A percentile compares a stretch with the other conserved stretches of the same genome.
Conservation (phyloP, 768 basidiomycete genomes). For the Pisolithus microcarpus region DNA sequence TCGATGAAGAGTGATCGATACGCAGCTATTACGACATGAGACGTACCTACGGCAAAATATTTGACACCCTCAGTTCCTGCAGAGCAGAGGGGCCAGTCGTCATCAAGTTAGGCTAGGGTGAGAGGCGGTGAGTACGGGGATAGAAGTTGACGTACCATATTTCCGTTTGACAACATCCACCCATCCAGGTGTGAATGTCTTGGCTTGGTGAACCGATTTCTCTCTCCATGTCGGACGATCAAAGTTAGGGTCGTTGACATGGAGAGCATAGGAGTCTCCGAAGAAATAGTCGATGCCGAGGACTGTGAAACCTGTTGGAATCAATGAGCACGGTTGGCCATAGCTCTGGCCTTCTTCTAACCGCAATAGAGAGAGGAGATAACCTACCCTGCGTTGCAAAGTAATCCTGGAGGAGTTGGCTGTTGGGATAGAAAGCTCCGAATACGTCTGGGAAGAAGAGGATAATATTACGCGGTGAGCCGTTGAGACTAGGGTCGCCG, state of each 20-base stretch:
- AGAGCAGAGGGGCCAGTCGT: not conserved
- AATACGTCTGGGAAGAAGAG: conserved; percentile 55
- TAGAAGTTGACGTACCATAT: conserved; percentile 32
- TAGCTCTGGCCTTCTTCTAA: no score
- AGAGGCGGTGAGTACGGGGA: no score
- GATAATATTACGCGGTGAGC: conserved; percentile 38
- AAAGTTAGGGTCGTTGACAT: conserved; percentile 31
- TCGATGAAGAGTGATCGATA: not conserved
- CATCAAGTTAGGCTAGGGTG: not conserved
- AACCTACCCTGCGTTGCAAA: conserved; percentile 50
- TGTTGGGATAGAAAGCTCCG: conserved; percentile 53
- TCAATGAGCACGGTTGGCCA: not conserved
- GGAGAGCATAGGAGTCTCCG: conserved; percentile 43
- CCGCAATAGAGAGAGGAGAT: no score
- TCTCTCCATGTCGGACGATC: conserved; percentile 38
- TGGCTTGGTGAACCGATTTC: conserved; percentile 30
- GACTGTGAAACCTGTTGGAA: conserved; percentile 45
- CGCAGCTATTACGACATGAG: not conserved
- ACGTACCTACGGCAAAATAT: conserved; percentile 41
- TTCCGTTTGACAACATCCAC: conserved; percentile 40
- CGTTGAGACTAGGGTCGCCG: not conserved
- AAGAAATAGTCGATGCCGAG: conserved; percentile 60
- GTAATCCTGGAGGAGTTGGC: conserved; percentile 55
- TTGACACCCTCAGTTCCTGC: conserved; percentile 24
- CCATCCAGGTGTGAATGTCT: conserved; percentile 42